phyloP scores from a whole-genome alignment of 345 rosid genomes.

The Salix koriyanagi region DNA sequence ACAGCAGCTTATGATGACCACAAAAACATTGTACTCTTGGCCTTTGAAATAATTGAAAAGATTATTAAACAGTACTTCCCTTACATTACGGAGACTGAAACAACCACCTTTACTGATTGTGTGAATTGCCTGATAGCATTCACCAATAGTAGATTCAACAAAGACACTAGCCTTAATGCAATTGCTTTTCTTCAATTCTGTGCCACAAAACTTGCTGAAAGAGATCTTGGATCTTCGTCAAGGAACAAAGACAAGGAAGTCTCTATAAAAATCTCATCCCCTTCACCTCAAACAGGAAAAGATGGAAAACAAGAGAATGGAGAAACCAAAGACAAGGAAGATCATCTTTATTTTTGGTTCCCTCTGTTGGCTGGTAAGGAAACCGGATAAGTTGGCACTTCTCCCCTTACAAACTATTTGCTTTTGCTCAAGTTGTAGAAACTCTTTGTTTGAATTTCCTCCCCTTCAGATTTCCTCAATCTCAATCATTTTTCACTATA shows the following conservation, averaged over 20 bases:
- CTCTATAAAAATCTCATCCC: slow-evolving; percentile 44
- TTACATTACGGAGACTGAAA: slow-evolving; percentile 94
- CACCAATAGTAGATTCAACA: slow-evolving; percentile 91
- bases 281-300: slow-evolving; percentile 48
- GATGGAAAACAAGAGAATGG: slow-evolving; percentile 61
- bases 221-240: slow-evolving; percentile 70
- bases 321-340: slow-evolving; percentile 56
- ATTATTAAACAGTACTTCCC: slow-evolving; percentile 94
- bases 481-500: background rate
- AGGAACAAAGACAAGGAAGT: slow-evolving; percentile 62
- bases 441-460: slow-evolving; percentile 6
- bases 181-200: slow-evolving; percentile 91
- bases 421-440: slow-evolving; percentile 13
- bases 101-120: slow-evolving; percentile 98
- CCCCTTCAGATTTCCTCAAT: background rate
- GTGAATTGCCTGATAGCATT: slow-evolving; percentile 95
- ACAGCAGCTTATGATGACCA: slow-evolving; percentile 99
- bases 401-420: slow-evolving; percentile 3
- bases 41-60: slow-evolving; percentile 96
- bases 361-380: slow-evolving; percentile 88
- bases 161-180: slow-evolving; percentile 87
- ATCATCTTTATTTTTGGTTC: slow-evolving; percentile 92
- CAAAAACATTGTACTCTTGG: slow-evolving; percentile 86
- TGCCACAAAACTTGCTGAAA: slow-evolving; percentile 95
- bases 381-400: slow-evolving; percentile 17